A percentile compares a stretch with the other conserved stretches of the same genome.
Evolutionary conservation across 2,329 filamentous ascomycete species (phyloP).

Genomic region (Scytalidium sp.): DNA sequence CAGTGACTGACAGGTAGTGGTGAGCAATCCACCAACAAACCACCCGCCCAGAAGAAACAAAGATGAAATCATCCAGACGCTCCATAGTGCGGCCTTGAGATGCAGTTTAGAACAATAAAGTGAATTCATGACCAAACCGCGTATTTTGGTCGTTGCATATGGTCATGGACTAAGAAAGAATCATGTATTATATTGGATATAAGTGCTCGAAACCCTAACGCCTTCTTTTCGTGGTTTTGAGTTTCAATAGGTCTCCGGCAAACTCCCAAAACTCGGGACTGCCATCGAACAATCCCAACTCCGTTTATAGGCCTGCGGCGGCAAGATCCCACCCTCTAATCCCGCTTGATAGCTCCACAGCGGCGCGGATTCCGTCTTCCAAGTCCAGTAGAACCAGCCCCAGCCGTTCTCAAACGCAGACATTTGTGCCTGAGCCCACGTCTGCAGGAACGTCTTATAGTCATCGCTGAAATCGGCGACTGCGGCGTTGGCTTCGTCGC

Average conservation of each 20-base stretch:
- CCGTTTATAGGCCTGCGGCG: constrained; percentile 67
- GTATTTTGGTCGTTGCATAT: constrained; percentile 49
- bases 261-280: constrained; percentile 49
- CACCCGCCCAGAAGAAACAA: too few relatives aligned
- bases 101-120: too few relatives aligned
- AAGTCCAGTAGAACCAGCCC: constrained; percentile 99
- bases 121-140: too few relatives aligned
- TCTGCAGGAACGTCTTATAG: constrained; percentile 83
- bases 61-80: too few relatives aligned
- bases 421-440: constrained; percentile 97
- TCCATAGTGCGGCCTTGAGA: too few relatives aligned
- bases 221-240: neutral
- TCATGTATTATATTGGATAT: neutral
- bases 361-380: constrained; percentile 80
- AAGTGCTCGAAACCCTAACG: neutral
- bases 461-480: constrained; percentile 61
- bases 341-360: constrained; percentile 94
- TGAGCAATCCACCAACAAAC: too few relatives aligned
- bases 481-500: constrained; percentile 72
- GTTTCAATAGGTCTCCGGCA: constrained; percentile 49
- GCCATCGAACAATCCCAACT: constrained; percentile 60
- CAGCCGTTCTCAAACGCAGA: constrained; percentile 85
- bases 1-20: too few relatives aligned
- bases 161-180: constrained; percentile 40
- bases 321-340: constrained; percentile 74